Base-by-base conservation (phyloP, 2,329 filamentous ascomycete species). In the Lachnellula hyalina region DNA sequence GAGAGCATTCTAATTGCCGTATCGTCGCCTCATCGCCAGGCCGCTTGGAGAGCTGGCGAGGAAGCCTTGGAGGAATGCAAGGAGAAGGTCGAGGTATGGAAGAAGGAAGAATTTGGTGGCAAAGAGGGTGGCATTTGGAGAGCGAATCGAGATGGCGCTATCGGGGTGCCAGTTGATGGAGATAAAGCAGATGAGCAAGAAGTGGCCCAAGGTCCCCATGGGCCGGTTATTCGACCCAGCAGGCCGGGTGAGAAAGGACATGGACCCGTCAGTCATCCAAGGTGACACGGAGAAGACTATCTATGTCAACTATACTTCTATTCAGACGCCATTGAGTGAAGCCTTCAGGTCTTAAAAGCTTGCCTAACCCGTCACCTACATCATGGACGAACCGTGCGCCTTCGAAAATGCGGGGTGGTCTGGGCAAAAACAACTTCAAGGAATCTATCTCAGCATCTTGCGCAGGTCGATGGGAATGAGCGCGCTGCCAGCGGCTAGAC, bases 1-100 rank as follows among this genome's bases (percentile, higher is more conserved):
- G 92, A 96, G 74, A 96, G 90, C 68, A 93, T 99, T 58, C 74
- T 95, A 53, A 91, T 97, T 64, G 89, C 90, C 1, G 88, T 96
- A 4, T 91, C 89, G 44, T 81, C 89, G 28, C 84, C 88, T 36
- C 94, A 97, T 74, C 79, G 94, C 7, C 82, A 87, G 63, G 89
- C 87, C 14, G 92, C 90, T 5, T 99, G 93, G 93, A 75, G 76
- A 64, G 93, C 88, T 0, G 93, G 89, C 0, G 93, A 97, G 74
- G 90, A 95, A 73, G 88, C 91, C 35, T 74, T 97, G 55, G 93
- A 97, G 74, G 76, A 83, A 69, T 90, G 89, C 67, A 99, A 97
- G 75, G 82, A 81, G 53, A 84, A 79, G 61, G 90, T 90, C n/a
- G 94, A 99, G 75, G 86, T 99, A 42, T 96, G 93, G 93, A 96